Conservation (phyloP, 345 rosid species). For the Hevea brasiliensis region DNA sequence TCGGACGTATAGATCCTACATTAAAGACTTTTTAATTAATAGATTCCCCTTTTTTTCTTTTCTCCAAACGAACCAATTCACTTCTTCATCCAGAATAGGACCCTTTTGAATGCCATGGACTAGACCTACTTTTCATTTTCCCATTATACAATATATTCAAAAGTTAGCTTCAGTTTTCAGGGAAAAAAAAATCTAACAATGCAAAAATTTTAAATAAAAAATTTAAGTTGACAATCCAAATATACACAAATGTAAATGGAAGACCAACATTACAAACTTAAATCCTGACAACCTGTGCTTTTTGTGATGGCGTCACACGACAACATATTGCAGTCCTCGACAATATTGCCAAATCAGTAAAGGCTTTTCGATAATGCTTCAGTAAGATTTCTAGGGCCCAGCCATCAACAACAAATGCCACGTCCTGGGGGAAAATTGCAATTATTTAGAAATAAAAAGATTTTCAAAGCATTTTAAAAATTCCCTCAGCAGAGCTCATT, state of each 20-base stretch:
- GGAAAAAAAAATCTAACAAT: background rate
- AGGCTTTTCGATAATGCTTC: slow-evolving; percentile 72
- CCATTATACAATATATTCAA: no score
- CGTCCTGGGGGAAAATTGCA: slow-evolving; percentile 55
- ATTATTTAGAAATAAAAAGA: background rate
- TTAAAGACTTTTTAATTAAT: no score
- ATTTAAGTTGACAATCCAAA: slow-evolving; percentile 10
- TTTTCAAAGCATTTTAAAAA: no score
- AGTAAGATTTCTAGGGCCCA: slow-evolving; percentile 98
- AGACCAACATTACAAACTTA: slow-evolving; percentile 7
- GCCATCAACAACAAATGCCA: slow-evolving; percentile 96
- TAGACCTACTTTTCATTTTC: background rate
- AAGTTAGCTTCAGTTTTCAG: background rate
- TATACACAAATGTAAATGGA: background rate
- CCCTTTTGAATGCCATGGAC: background rate
- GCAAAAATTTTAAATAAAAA: background rate
- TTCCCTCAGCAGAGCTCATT: no score
- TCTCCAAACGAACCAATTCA: background rate
- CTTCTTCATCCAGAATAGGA: background rate
- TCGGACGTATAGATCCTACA: background rate
- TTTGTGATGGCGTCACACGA: slow-evolving; percentile 96
- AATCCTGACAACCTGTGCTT: slow-evolving; percentile 74
- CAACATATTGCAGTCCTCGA: slow-evolving; percentile 98
- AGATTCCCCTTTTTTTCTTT: background rate
- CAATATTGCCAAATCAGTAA: slow-evolving; percentile 88